A percentile compares a stretch with the other conserved stretches of the same genome.
Conservation (phyloP, 2,329 filamentous ascomycete species). For the Cladorrhinum sp. region DNA sequence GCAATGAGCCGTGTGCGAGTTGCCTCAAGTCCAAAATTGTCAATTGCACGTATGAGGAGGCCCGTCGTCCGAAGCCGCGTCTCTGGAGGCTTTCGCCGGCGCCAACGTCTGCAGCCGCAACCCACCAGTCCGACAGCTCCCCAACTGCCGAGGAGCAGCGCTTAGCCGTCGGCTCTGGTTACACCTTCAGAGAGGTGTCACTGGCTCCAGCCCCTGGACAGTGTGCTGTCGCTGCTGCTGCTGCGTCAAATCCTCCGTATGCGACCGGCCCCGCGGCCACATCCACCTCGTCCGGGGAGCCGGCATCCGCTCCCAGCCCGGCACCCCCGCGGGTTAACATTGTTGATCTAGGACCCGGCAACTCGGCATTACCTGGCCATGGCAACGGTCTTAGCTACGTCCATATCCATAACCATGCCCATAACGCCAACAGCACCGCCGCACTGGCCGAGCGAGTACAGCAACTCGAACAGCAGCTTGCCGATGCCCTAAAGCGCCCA, state of each 20-base stretch:
- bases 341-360: conserved; percentile 3
- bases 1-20: conserved; percentile 55
- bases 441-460: conserved; percentile 38
- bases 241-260: background rate
- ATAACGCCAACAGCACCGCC: conserved; percentile 6
- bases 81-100: conserved; percentile 26
- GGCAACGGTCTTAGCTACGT: background rate
- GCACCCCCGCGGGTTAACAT: conserved; percentile 2
- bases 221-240: background rate
- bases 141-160: conserved; percentile 20
- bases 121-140: conserved; percentile 16
- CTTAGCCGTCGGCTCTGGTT: conserved; percentile 9
- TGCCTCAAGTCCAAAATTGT: conserved; percentile 55
- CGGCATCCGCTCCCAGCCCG: conserved; percentile 13
- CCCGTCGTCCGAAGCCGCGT: conserved; percentile 32
- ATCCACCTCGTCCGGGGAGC: conserved; percentile 10
- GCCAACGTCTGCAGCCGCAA: conserved; percentile 8
- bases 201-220: conserved; percentile 7
- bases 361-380: conserved; percentile 1
- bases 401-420: background rate
- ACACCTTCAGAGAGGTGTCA: conserved; percentile 20
- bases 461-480: conserved; percentile 44
- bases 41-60: conserved; percentile 50
- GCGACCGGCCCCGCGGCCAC: background rate
- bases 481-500: conserved; percentile 25